Evolutionary conservation across 441 rosid species (phyloP), one percentile per base, ranked within the genome.

Genomic region (Flueggea neowawraea): DNA sequence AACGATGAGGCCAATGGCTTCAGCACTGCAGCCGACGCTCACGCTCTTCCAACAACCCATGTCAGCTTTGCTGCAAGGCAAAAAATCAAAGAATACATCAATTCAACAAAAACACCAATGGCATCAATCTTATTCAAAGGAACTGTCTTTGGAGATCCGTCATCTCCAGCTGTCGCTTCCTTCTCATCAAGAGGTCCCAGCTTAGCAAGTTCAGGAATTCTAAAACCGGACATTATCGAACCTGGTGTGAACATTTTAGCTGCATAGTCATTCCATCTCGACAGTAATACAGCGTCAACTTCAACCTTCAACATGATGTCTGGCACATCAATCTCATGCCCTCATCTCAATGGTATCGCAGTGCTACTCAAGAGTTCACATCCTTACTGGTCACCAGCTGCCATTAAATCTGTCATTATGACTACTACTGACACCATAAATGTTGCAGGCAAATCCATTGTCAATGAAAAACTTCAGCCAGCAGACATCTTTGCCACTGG

Each of bases 281-380:
- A 72, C 66, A 69, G 65, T n/a, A 64, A 48, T 13, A 70, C 76
- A 3, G 68, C 56, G 15, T 52, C 76, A 41, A 73, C 60, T 52
- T 67, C 65, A 31, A 70, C 69, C 13, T 73, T 77, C 73, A 79
- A 77, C 48, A 81, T 88, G 69, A 72, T 82, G 83, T 92, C 96
- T 39, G 94, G 96, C 54, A 92, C 90, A 9, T 87, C 95, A 73
- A 93, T 93, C 97, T 78, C 94, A 60, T 93, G 93, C 75, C 97
- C 98, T 71, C 96, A 84, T 76, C 61, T 90, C 58, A 88, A 91
- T 44, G 96, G 98, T 31, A 79, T 90, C 39, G 91, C 92, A 58
- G 96, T 96, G 52, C 69, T 90, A 64, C 73, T 89, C 62, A 89
- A 84, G 76, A 95, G 90, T 62, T 84, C 79, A 58, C 90, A 86